Percentiles rank a stretch among this genome's conserved stretches.
These are phyloP conservation scores for Leishmania martiniquensis DNA, from an alignment of 208 protist species.

Conservation along the genomic window DNA sequence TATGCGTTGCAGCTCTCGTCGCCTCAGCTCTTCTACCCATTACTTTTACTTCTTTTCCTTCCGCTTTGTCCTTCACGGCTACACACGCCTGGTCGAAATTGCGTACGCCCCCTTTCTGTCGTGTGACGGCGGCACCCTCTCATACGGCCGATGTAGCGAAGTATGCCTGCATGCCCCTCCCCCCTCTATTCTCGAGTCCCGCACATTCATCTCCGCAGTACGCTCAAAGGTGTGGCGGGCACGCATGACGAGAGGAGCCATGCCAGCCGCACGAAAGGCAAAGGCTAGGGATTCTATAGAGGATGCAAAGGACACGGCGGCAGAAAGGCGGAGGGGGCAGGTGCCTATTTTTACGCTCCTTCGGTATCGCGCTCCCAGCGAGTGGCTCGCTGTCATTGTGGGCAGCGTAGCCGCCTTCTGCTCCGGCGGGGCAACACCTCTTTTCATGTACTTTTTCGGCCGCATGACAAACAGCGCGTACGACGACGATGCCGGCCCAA, in stretches of 20 bases:
- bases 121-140: background rate
- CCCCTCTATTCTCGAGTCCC: background rate
- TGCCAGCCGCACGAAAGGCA: background rate
- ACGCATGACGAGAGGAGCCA: background rate
- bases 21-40: background rate
- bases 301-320: constrained; percentile 21
- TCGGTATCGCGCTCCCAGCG: constrained; percentile 53
- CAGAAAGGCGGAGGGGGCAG: constrained; percentile 9
- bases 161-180: too few species aligned
- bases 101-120: background rate
- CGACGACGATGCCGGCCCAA: constrained; percentile 38
- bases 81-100: background rate
- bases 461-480: constrained; percentile 68
- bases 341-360: constrained; percentile 69
- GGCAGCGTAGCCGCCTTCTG: constrained; percentile 60
- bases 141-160: too few species aligned
- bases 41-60: background rate
- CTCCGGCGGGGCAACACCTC: constrained; percentile 65
- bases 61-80: background rate
- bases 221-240: background rate
- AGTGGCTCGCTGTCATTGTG: constrained; percentile 68
- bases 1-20: background rate
- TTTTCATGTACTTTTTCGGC: constrained; percentile 84
- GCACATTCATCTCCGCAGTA: too few species aligned
- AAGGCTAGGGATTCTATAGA: constrained; percentile 5